Evolutionary conservation across 768 basidiomycete genomes (phyloP), one percentile per base, ranked within the genome.

Genomic region (Tylopilus sp.): DNA sequence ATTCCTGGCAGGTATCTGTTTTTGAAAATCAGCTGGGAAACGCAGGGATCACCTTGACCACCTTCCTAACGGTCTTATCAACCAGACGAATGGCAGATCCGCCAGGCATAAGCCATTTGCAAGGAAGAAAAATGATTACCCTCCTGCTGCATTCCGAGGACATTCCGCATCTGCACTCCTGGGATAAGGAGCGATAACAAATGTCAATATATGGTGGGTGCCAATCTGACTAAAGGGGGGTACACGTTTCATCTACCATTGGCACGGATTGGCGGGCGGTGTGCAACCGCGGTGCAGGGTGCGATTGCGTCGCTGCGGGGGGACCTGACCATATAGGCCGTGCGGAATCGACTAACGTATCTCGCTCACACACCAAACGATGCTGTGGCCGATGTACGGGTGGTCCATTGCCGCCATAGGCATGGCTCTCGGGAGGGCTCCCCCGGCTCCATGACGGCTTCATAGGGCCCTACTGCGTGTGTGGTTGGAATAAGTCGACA

Each of bases 21-120:
- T 58, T 57, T 52, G 51, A 36, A 55, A 52, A 55, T 59, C 43
- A 33, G 39, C 42, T 52, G 54, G 28, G 53, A 56, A 55, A 58
- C 28, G 44, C 30, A 47, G 44, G 51, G 31, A 48, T 61, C 44
- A 47, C 31, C 31, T 41, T 22, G 33, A 50, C 35, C 45, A 46
- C 55, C 22, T 62, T 61, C 61, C 53, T 49, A 47, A 55, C 53
- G 56, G 53, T 50, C 50, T 60, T 64, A 62, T 57, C 54, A 43
- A 26, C 56, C 46, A 39, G 36, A 51, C 43, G n/a, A 53, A 44
- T 43, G 48, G 44, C 54, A 52, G 52, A 50, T 59, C 40, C 51
- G 35, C 51, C 20, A 40, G 26, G 35, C 48, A 38, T 30, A 22
- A 50, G 49, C 20, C 11, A 44, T 45, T 44, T 36, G 21, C 18